Conservation (phyloP, 768 basidiomycete genomes). For the Tephrocybe sp. region DNA sequence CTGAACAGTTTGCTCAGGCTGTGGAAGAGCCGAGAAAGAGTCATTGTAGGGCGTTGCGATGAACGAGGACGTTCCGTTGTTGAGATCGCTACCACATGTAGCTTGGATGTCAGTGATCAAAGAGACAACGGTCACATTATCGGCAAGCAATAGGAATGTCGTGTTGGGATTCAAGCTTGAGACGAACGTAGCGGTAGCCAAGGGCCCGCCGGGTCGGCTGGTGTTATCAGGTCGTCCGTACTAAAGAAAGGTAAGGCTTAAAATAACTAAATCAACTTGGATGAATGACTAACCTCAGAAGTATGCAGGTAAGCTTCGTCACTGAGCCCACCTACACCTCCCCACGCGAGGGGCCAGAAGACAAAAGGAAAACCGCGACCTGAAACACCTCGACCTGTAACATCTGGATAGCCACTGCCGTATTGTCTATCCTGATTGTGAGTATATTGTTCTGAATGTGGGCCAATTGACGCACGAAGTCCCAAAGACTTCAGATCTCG, state of each 20-base stretch:
- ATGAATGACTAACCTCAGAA: slow-evolving; percentile 43
- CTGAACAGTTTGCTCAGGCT: slow-evolving; percentile 57
- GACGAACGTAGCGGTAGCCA: slow-evolving; percentile 43
- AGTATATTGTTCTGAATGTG: not conserved
- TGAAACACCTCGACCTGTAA: slow-evolving; percentile 36
- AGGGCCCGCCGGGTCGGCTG: slow-evolving; percentile 49
- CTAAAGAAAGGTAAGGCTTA: no score
- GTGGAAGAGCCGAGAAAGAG: slow-evolving; percentile 26
- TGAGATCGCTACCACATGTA: slow-evolving; percentile 35
- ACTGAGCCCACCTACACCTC: slow-evolving; percentile 22
- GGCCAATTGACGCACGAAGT: slow-evolving; percentile 29
- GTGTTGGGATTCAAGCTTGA: slow-evolving; percentile 3
- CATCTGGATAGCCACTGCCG: slow-evolving; percentile 56
- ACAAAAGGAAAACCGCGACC: slow-evolving; percentile 52
- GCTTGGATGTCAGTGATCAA: slow-evolving; percentile 4
- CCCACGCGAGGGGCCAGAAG: slow-evolving; percentile 59
- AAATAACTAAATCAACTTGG: no score
- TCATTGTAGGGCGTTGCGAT: slow-evolving; percentile 29
- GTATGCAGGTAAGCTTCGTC: slow-evolving; percentile 21
- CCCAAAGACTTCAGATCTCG: slow-evolving; percentile 39
- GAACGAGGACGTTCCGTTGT: slow-evolving; percentile 21
- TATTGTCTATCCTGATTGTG: slow-evolving; percentile 35
- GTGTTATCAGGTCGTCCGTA: slow-evolving; percentile 45
- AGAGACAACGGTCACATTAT: not conserved
- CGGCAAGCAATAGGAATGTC: not conserved